These are phyloP conservation scores for Diplodia sapinea DNA, from an alignment of 2,329 filamentous ascomycete genomes.

Conservation along the genomic window DNA sequence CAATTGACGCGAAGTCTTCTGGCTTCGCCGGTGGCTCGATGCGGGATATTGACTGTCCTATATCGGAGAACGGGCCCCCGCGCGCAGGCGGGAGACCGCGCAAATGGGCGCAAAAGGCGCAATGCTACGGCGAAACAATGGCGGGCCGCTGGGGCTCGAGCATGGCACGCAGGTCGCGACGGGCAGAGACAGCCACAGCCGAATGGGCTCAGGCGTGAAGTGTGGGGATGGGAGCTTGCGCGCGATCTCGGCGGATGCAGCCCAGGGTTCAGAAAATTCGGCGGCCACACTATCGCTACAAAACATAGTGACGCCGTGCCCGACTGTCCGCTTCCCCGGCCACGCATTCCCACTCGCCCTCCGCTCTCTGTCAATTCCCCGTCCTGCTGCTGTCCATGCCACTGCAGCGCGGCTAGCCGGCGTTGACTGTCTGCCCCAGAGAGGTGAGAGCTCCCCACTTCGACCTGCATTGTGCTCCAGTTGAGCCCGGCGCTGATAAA, in stretches of 20 bases:
- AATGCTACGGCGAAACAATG: neutral
- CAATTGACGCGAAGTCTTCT: neutral
- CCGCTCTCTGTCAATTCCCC: slow-evolving; percentile 9
- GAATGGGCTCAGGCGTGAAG: slow-evolving; percentile 10
- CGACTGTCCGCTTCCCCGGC: neutral
- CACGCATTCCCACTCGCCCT: slow-evolving; percentile 3
- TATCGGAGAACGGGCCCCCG: slow-evolving; percentile 17
- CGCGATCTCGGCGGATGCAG: slow-evolving; percentile 11
- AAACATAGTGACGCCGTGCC: slow-evolving; percentile 1
- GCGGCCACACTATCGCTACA: neutral
- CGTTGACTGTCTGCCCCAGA: slow-evolving; percentile 20
- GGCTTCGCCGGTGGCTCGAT: slow-evolving; percentile 5
- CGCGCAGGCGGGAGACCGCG: slow-evolving; percentile 2
- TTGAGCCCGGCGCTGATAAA: slow-evolving; percentile 30
- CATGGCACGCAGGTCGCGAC: slow-evolving; percentile 16
- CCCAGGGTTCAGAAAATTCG: slow-evolving; percentile 3
- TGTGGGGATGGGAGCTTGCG: slow-evolving; percentile 17
- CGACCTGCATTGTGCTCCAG: slow-evolving; percentile 22
- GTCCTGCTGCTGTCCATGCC: slow-evolving; percentile 27
- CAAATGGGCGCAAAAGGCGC: slow-evolving; percentile 7
- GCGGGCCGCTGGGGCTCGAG: neutral
- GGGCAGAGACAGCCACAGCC: slow-evolving; percentile 3
- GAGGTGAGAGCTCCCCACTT: slow-evolving; percentile 9
- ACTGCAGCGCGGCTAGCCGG: slow-evolving; percentile 23
- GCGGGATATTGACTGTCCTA: slow-evolving; percentile 24